phyloP scores from a whole-genome alignment of 1,139 yeast genomes.

The Pichia norvegensis region DNA sequence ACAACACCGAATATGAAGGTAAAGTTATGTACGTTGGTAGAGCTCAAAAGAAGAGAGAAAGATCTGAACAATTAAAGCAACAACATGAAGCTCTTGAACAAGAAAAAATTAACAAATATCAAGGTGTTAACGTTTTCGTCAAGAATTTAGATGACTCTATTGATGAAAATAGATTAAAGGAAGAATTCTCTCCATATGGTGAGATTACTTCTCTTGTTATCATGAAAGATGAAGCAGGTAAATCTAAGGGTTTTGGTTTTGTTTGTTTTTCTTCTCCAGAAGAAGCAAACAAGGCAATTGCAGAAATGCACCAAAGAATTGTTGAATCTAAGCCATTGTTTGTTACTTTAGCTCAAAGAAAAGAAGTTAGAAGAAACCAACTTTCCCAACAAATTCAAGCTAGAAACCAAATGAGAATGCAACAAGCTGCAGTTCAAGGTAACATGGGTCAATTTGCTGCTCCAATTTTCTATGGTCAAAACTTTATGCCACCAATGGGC shows the following conservation, averaged over 20 bases:
- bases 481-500: constrained; percentile 67
- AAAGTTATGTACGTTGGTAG: constrained; percentile 92
- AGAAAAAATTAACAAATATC: constrained; percentile 90
- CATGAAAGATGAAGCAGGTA: constrained; percentile 91
- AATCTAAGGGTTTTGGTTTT: constrained; percentile 97
- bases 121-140: constrained; percentile 94
- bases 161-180: constrained; percentile 85
- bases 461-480: constrained; percentile 82
- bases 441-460: constrained; percentile 94
- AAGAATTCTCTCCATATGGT: constrained; percentile 92
- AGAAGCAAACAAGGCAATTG: constrained; percentile 97
- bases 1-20: constrained; percentile 79
- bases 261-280: constrained; percentile 97
- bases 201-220: constrained; percentile 93
- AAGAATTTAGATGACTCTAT: constrained; percentile 93
- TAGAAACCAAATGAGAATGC: constrained; percentile 97
- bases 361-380: constrained; percentile 96
- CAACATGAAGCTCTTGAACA: constrained; percentile 90
- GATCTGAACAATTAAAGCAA: constrained; percentile 92
- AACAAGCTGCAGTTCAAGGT: constrained; percentile 78
- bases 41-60: constrained; percentile 98
- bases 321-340: constrained; percentile 93
- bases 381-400: constrained; percentile 97
- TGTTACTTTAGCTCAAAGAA: constrained; percentile 98
- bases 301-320: constrained; percentile 98